Evolutionary conservation across 345 rosid genomes (phyloP), one percentile per base, ranked within the genome.

Genomic region (Fremontodendron californicum): DNA sequence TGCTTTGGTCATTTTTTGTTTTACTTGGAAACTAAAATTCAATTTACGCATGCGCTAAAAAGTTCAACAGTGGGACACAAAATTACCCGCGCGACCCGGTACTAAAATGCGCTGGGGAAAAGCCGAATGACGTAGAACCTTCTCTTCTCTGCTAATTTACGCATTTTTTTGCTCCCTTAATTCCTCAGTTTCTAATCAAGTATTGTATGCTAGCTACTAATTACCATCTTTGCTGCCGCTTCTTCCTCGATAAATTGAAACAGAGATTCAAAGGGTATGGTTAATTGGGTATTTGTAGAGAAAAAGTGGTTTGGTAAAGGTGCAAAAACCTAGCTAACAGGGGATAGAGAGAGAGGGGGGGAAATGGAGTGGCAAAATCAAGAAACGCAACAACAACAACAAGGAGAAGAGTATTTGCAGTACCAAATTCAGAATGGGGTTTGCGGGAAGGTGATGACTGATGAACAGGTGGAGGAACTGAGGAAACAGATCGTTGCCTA

Each of bases 401-500:
- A 31, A n/a, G 45, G 16, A 33, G 46, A 35, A 21, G 19, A 54
- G 2, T n/a, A n/a, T 65, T 51, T 51, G 42, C 72, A 49, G 62
- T 52, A 37, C 55, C 71, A 68, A 40, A 57, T 57, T 5, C 35
- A 64, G 33, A 27, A 81, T 40, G 61, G 77, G 62, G 81, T 74
- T 77, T 78, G 66, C 51, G 84, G 83, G 73, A 87, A 78, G 46
- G 89, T 89, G 78, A 90, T 93, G 91, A 93, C 91, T 13, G 94
- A 93, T 66, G 98, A 90, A 77, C 98, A 93, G 61, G 78, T 91
- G 87, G 96, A 90, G 86, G 72, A 81, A 37, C 81, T 88, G 52
- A 82, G 93, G 75, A 91, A 87, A 77, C 97, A 93, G 77, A 93
- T 93, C 77, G 85, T 89, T 63, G 83, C 87, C 23, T 93, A 88